phyloP scores from a whole-genome alignment of 805 yeast species.

The Candida maesae region DNA sequence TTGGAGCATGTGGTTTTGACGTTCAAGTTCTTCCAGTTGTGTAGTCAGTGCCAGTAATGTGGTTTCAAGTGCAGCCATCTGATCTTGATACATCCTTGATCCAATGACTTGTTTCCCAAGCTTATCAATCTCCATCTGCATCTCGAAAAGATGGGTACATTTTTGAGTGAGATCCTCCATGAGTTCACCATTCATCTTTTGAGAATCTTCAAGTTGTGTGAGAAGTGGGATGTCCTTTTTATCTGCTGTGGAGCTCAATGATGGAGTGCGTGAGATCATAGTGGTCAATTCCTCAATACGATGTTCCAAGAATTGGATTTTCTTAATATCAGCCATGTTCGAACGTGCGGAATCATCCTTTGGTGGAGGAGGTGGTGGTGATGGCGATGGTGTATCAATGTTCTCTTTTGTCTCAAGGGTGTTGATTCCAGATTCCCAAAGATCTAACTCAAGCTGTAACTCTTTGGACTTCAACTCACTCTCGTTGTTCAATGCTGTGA shows the following conservation, averaged over 20 bases:
- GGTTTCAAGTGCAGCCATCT: constrained; percentile 50
- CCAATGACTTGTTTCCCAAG: constrained; percentile 33
- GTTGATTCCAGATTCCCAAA: constrained; percentile 22
- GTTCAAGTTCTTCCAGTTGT: constrained; percentile 59
- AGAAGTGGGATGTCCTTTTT: constrained; percentile 4
- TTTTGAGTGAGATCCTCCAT: constrained; percentile 26
- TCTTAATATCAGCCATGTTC: constrained; percentile 3
- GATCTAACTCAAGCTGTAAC: constrained; percentile 21
- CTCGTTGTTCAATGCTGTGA: constrained; percentile 18
- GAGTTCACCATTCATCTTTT: constrained; percentile 17
- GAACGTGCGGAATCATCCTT: constrained; percentile 2
- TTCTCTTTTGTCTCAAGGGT: constrained; percentile 3
- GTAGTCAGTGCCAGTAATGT: constrained; percentile 53
- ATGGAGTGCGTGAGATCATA: constrained; percentile 15
- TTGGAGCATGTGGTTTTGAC: constrained; percentile 53
- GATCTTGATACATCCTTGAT: constrained; percentile 34
- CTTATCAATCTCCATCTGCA: constrained; percentile 41
- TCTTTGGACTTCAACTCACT: constrained; percentile 16
- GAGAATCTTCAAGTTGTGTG: constrained; percentile 18
- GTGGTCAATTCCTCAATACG: constrained; percentile 17
- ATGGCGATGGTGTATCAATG: neutral
- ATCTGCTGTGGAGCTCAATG: neutral
- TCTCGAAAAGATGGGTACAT: constrained; percentile 31
- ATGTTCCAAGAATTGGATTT: constrained; percentile 5
- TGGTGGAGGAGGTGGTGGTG: constrained; percentile 11